These are phyloP conservation scores for Exophiala sideris DNA, from an alignment of 2,329 filamentous ascomycete species.

Conservation along the genomic window DNA sequence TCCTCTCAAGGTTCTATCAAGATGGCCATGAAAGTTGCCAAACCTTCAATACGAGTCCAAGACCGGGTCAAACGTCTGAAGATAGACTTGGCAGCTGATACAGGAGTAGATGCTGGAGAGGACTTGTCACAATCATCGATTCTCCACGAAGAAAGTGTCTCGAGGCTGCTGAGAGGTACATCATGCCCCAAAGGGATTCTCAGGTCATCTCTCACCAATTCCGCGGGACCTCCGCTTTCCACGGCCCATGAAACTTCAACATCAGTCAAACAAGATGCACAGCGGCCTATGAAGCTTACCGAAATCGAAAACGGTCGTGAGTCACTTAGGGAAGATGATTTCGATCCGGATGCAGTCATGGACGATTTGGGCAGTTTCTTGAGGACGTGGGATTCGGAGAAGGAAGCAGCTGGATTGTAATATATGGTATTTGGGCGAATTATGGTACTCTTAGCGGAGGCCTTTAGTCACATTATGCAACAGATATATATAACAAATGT, in stretches of 20 bases:
- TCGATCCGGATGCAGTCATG: slow-evolving; percentile 44
- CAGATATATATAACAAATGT: too few species aligned
- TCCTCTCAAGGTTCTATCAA: slow-evolving; percentile 21
- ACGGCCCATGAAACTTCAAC: slow-evolving; percentile 31
- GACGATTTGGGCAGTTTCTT: slow-evolving; percentile 45
- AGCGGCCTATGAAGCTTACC: slow-evolving; percentile 22
- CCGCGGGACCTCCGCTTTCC: not conserved
- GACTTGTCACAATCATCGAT: not conserved
- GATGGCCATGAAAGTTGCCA: slow-evolving; percentile 23
- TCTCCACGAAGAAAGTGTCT: not conserved
- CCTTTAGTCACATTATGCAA: too few species aligned
- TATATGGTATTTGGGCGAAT: not conserved
- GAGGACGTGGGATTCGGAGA: slow-evolving; percentile 43
- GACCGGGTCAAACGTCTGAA: not conserved
- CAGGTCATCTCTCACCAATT: slow-evolving; percentile 11
- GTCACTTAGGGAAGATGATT: slow-evolving; percentile 30
- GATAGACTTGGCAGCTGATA: not conserved
- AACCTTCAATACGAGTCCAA: slow-evolving; percentile 5
- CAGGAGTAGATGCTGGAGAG: not conserved
- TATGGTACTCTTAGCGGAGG: not conserved
- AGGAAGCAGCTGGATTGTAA: slow-evolving; percentile 27
- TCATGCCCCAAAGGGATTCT: slow-evolving; percentile 10
- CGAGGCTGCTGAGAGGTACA: not conserved
- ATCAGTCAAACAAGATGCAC: slow-evolving; percentile 32
- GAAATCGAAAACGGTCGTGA: slow-evolving; percentile 32